Evolutionary conservation across 2,329 filamentous ascomycete species (phyloP).

Genomic region (Cladophialophora carrionii): DNA sequence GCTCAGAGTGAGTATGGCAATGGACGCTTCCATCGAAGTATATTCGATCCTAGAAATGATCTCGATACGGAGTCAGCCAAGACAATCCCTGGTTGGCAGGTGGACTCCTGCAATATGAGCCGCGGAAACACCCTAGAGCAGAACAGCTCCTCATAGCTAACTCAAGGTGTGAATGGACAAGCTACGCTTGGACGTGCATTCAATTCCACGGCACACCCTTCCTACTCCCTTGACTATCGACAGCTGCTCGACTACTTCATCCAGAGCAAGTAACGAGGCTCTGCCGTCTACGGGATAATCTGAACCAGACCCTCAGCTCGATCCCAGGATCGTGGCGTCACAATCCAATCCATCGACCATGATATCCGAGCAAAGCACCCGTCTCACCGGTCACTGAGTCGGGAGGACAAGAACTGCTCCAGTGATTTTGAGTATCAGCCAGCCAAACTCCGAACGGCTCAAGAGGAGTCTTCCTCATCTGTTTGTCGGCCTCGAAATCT

Average conservation of each 20-base stretch:
- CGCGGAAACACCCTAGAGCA: neutral
- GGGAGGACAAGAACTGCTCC: neutral
- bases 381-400: neutral
- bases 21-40: no score
- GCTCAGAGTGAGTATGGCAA: no score
- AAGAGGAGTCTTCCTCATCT: neutral
- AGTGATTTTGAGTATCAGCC: neutral
- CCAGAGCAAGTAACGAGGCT: neutral
- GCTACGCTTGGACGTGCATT: neutral
- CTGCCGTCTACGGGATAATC: neutral
- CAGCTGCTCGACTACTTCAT: neutral
- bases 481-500: neutral
- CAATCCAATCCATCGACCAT: neutral
- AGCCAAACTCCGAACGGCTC: neutral
- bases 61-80: neutral
- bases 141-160: neutral
- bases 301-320: neutral
- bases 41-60: neutral
- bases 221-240: neutral
- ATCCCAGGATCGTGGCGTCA: neutral
- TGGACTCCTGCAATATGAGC: neutral
- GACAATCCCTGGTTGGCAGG: neutral
- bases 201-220: neutral
- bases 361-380: neutral
- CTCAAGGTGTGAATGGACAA: neutral